Conservation (phyloP, 805 yeast species). For the Nakazawaea ernobii region DNA sequence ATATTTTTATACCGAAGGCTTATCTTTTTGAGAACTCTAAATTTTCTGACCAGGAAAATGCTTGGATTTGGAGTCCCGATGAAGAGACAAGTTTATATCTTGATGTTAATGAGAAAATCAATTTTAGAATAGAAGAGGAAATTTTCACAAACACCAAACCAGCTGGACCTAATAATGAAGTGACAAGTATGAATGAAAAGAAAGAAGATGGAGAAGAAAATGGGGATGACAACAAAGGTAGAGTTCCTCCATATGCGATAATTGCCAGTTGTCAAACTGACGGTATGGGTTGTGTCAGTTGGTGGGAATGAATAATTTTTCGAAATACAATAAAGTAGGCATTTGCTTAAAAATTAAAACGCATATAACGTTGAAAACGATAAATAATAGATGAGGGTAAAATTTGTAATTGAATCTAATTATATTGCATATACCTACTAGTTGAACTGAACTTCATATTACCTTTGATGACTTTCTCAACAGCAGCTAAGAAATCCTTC, state of each 20-base stretch:
- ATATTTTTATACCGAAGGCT: constrained; percentile 80
- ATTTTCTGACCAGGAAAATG: constrained; percentile 61
- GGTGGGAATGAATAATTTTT: constrained; percentile 71
- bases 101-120: constrained; percentile 85
- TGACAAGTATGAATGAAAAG: constrained; percentile 21
- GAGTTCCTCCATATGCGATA: constrained; percentile 76
- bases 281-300: constrained; percentile 92
- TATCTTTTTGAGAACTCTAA: constrained; percentile 60
- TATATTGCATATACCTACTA: constrained; percentile 97
- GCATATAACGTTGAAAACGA: background rate
- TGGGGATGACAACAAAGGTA: constrained; percentile 27
- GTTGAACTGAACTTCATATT: constrained; percentile 97
- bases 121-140: constrained; percentile 89
- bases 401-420: constrained; percentile 34
- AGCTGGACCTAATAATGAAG: constrained; percentile 53
- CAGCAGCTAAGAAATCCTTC: constrained; percentile 96
- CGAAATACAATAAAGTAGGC: background rate
- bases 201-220: constrained; percentile 20
- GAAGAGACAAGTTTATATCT: constrained; percentile 73
- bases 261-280: constrained; percentile 90
- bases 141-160: constrained; percentile 82
- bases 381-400: background rate
- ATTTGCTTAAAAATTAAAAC: background rate
- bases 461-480: constrained; percentile 97
- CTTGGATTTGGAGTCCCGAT: constrained; percentile 88